Evolutionary conservation across 2,329 filamentous ascomycete genomes (phyloP).

Genomic region (Blastomyces parvus): DNA sequence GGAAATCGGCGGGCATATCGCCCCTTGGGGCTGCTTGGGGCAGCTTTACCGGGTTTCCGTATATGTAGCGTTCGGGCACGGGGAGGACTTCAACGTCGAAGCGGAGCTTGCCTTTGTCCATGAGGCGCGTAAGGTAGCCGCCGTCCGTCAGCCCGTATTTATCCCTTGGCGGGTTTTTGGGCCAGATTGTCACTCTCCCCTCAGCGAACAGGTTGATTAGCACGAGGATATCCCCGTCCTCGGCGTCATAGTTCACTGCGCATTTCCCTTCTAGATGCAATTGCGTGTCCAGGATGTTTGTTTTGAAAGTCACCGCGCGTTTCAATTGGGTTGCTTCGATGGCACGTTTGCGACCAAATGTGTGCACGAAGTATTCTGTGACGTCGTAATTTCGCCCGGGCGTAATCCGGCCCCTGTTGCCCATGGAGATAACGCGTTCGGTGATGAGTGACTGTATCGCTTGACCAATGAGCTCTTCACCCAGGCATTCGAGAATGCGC

Average conservation of each 20-base stretch:
- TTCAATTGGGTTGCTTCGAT: slow-evolving; percentile 34
- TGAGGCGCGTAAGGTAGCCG: slow-evolving; percentile 38
- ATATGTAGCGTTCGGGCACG: slow-evolving; percentile 27
- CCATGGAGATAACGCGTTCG: slow-evolving; percentile 32
- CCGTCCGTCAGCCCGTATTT: slow-evolving; percentile 40
- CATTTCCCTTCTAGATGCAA: slow-evolving; percentile 26
- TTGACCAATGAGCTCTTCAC: slow-evolving; percentile 28
- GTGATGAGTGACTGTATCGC: slow-evolving; percentile 34
- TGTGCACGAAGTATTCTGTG: slow-evolving; percentile 33
- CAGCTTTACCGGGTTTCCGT: slow-evolving; percentile 31
- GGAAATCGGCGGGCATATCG: slow-evolving; percentile 11
- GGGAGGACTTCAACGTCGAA: slow-evolving; percentile 36
- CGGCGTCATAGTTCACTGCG: slow-evolving; percentile 28
- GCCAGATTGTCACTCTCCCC: slow-evolving; percentile 28
- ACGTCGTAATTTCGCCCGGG: slow-evolving; percentile 39
- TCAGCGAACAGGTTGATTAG: slow-evolving; percentile 34
- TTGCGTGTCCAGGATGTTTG: slow-evolving; percentile 31
- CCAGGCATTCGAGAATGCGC: slow-evolving; percentile 25
- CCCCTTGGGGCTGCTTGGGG: slow-evolving; percentile 24
- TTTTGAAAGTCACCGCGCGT: slow-evolving; percentile 36
- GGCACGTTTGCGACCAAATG: slow-evolving; percentile 32
- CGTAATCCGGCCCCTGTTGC: slow-evolving; percentile 30
- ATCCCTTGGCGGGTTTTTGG: slow-evolving; percentile 33
- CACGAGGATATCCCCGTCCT: slow-evolving; percentile 37
- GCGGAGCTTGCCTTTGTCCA: slow-evolving; percentile 36